phyloP scores from a whole-genome alignment of 2,329 filamentous ascomycete species.

The Neodidymelliopsis sp. region DNA sequence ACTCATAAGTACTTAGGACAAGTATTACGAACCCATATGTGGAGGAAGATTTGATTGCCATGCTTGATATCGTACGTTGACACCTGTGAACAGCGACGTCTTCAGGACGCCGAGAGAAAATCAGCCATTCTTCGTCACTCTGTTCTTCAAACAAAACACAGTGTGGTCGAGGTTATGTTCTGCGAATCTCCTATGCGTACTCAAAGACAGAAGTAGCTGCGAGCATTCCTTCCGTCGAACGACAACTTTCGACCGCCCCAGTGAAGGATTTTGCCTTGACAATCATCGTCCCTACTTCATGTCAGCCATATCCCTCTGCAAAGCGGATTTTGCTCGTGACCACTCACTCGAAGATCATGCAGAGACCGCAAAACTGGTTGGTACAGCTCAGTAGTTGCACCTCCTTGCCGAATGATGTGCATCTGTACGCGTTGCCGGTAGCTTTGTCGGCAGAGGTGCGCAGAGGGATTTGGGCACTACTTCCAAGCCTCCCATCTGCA shows the following conservation, averaged over 20 bases:
- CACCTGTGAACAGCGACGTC: too few species aligned
- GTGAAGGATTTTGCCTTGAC: conserved; percentile 5
- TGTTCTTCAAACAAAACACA: too few species aligned
- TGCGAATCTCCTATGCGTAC: too few species aligned
- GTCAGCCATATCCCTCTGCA: neutral
- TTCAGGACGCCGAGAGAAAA: too few species aligned
- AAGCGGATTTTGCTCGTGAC: neutral
- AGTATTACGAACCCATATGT: too few species aligned
- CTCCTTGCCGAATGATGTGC: conserved; percentile 5
- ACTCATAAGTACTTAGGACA: too few species aligned
- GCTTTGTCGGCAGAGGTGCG: neutral
- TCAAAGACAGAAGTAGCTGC: conserved; percentile 11
- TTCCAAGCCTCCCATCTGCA: neutral
- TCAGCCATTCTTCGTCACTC: too few species aligned
- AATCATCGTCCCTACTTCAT: neutral
- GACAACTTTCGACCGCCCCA: neutral
- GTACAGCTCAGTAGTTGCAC: conserved; percentile 5
- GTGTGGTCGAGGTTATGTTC: too few species aligned
- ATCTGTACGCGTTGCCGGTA: conserved; percentile 6
- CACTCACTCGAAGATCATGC: conserved; percentile 12
- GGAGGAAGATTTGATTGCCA: too few species aligned
- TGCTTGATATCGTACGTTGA: too few species aligned
- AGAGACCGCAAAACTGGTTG: conserved; percentile 4
- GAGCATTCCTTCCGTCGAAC: conserved; percentile 3
- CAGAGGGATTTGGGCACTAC: conserved; percentile 10